phyloP scores from a whole-genome alignment of 2,329 filamentous ascomycete genomes.

The Corinectria fuckeliana region DNA sequence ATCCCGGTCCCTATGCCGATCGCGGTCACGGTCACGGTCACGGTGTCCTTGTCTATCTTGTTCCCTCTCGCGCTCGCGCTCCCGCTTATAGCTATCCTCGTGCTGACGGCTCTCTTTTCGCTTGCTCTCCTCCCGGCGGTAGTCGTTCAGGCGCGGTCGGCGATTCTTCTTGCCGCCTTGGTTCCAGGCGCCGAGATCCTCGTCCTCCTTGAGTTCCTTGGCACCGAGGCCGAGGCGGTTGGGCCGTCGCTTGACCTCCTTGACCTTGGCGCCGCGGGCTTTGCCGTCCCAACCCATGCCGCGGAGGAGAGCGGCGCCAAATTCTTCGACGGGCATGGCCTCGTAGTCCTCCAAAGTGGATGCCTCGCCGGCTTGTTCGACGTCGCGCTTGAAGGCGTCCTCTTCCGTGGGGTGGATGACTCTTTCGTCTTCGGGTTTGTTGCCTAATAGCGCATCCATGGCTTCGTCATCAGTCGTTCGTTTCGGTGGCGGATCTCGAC shows the following conservation, averaged over 20 bases:
- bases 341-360: constrained; percentile 86
- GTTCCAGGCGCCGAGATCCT: constrained; percentile 83
- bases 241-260: constrained; percentile 74
- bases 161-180: constrained; percentile 64
- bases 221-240: constrained; percentile 89
- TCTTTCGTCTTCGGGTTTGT: constrained; percentile 54
- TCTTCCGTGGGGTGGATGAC: constrained; percentile 66
- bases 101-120: constrained; percentile 51
- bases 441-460: constrained; percentile 70
- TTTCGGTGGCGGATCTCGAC: constrained; percentile 14
- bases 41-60: constrained; percentile 47
- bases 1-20: constrained; percentile 31
- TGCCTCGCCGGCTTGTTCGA: constrained; percentile 73
- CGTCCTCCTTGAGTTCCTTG: constrained; percentile 74
- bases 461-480: constrained; percentile 58
- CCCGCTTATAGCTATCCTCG: constrained; percentile 55
- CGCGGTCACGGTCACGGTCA: constrained; percentile 36
- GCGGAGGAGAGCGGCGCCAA: constrained; percentile 85
- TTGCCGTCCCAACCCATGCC: constrained; percentile 95
- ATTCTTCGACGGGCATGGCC: constrained; percentile 90
- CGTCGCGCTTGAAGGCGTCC: constrained; percentile 73
- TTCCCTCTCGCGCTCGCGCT: constrained; percentile 48
- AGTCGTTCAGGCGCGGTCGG: constrained; percentile 57
- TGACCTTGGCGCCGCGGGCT: constrained; percentile 57
- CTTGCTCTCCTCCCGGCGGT: constrained; percentile 52